phyloP scores from a whole-genome alignment of 2,329 filamentous ascomycete genomes.

The Ascochyta rabiei region DNA sequence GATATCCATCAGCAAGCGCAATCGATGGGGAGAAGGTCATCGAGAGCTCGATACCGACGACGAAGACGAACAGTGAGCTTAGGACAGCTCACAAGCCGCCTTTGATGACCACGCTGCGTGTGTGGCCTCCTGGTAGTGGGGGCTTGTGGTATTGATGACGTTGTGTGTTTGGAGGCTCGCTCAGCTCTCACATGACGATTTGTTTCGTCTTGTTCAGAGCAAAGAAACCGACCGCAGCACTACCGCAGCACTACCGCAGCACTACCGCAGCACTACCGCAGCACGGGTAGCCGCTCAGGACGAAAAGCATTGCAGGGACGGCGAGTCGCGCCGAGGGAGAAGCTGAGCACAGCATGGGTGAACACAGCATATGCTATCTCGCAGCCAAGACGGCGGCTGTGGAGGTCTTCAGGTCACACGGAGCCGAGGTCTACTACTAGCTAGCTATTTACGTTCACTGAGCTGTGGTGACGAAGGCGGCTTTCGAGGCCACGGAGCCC shows the following conservation, averaged over 20 bases:
- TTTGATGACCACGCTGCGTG: background rate
- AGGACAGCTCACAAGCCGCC: background rate
- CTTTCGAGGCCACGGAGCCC: background rate
- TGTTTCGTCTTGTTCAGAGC: slow-evolving; percentile 4
- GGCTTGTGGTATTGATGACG: slow-evolving; percentile 4
- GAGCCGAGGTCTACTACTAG: background rate
- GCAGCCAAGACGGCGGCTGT: slow-evolving; percentile 11
- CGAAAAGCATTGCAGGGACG: background rate
- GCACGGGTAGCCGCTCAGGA: background rate
- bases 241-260: background rate
- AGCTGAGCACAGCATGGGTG: slow-evolving; percentile 6
- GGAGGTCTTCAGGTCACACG: slow-evolving; percentile 7
- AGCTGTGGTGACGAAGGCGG: slow-evolving; percentile 6
- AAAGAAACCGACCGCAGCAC: slow-evolving; percentile 2
- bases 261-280: background rate
- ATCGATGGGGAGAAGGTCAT: slow-evolving; percentile 6
- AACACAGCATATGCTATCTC: slow-evolving; percentile 11
- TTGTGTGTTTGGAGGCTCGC: background rate
- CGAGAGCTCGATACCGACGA: slow-evolving; percentile 1
- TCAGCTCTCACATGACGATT: background rate
- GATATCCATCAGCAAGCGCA: background rate
- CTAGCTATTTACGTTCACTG: no score
- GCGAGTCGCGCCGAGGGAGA: slow-evolving; percentile 10
- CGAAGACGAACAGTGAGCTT: background rate
- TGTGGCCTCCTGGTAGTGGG: background rate